Percentiles rank a stretch among this genome's conserved stretches.
Conservation (phyloP, 2,329 filamentous ascomycete species). For the Sporothrix brasiliensis region DNA sequence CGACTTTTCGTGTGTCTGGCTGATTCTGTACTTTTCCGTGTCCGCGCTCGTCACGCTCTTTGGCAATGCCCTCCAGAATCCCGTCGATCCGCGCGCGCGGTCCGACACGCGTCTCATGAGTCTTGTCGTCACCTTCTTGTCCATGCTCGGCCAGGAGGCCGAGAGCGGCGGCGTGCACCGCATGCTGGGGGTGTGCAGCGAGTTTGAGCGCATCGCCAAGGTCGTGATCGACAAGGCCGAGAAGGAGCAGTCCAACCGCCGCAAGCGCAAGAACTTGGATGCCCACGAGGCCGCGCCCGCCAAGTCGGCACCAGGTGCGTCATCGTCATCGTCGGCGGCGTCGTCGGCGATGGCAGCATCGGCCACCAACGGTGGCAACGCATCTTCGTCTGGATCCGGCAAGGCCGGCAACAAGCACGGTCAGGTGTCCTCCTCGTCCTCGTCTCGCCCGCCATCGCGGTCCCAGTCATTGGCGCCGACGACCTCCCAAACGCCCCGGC, state of each 20-base stretch:
- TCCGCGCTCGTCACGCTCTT: conserved; percentile 94
- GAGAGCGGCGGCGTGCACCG: conserved; percentile 88
- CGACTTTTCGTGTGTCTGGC: conserved; percentile 92
- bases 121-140: conserved; percentile 87
- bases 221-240: conserved; percentile 90
- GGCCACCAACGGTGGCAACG: background rate
- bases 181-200: conserved; percentile 91
- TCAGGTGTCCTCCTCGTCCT: background rate
- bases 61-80: conserved; percentile 94
- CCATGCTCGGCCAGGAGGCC: conserved; percentile 84
- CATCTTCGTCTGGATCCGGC: background rate
- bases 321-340: background rate
- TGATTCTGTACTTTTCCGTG: conserved; percentile 95
- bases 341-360: too few relatives aligned
- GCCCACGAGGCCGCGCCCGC: conserved; percentile 37
- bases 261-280: conserved; percentile 76
- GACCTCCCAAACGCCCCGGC: conserved; percentile 29
- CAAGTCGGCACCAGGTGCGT: conserved; percentile 36
- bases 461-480: conserved; percentile 22
- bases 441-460: conserved; percentile 24
- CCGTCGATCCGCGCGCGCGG: conserved; percentile 81
- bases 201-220: conserved; percentile 92
- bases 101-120: conserved; percentile 92
- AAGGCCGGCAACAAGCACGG: background rate
- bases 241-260: conserved; percentile 74